A percentile compares a stretch with the other conserved stretches of the same genome.
Conservation (phyloP, 805 yeast species). For the Candida methanosorbosa region DNA sequence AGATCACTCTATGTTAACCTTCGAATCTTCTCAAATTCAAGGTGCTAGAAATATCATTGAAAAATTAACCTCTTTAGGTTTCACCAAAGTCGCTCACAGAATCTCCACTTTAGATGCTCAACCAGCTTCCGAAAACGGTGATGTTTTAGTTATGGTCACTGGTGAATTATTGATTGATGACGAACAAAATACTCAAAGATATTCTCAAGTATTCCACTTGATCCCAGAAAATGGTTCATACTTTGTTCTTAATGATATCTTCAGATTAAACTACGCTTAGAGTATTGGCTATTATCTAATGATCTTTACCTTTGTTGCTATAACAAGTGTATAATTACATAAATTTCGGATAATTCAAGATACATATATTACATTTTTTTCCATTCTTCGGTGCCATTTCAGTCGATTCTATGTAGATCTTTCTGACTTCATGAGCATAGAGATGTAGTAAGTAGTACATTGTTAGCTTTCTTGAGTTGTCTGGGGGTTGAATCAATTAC, state of each 20-base stretch:
- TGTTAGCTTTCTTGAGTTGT: too few species aligned
- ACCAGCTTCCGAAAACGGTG: constrained; percentile 90
- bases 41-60: constrained; percentile 92
- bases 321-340: too few species aligned
- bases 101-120: constrained; percentile 95
- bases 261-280: constrained; percentile 83
- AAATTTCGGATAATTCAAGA: too few species aligned
- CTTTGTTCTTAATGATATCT: constrained; percentile 93
- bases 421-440: too few species aligned
- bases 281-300: too few species aligned
- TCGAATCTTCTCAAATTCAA: constrained; percentile 89
- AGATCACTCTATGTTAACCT: constrained; percentile 95
- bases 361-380: too few species aligned
- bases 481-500: too few species aligned
- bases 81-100: constrained; percentile 88
- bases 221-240: constrained; percentile 87
- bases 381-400: too few species aligned
- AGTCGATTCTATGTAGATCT: too few species aligned
- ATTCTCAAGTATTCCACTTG: constrained; percentile 95
- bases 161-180: constrained; percentile 92
- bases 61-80: constrained; percentile 81
- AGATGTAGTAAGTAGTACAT: too few species aligned
- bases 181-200: constrained; percentile 91
- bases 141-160: constrained; percentile 94
- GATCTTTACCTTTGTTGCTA: too few species aligned